Base-by-base conservation (phyloP, 257 asterid species). In the Perilla frutescens region DNA sequence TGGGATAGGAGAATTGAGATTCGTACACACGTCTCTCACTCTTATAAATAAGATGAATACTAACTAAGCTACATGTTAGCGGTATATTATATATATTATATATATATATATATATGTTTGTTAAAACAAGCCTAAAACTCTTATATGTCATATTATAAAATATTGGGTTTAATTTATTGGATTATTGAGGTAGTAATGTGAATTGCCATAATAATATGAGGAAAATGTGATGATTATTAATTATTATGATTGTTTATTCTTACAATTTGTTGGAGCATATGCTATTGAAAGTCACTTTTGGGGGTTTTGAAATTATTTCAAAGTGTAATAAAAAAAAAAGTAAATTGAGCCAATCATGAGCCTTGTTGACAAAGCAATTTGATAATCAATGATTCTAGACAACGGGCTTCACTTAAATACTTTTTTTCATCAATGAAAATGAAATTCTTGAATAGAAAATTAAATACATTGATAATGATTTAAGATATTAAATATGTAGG, bases 271-370 rank as follows among this genome's bases (percentile, higher is more conserved):
- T 43, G 50, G 51, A 60, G 65, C 57, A 34, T 66, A 9, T 68
- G 44, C 0, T 70, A n/a, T 13, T 11, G 39, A 68, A 71, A 70
- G 70, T 8, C 55, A 8, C 74, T 68, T 62, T 81, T 39, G 54
- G 40, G 68, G 50, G 62, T 47, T 39, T 68, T 44, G 54, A 53
- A 68, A 65, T 70, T 15, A 61, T 74, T 34, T 58, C 14, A 59
- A 39, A 45, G 34, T 8, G 54, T 36, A 29, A 14, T 26, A 60
- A 26, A 72, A 62, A 74, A 20, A 20, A 20, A 20, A 20, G 62
- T 60, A 36, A 47, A 68, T 26, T 26, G 59, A 41, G n/a, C 58
- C 66, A 45, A 72, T 71, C 58, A 79, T 79, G 40, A 73, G 12
- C 29, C 48, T 49, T 70, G 54, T 71, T 71, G 68, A 66, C 64